A percentile compares a stretch with the other conserved stretches of the same genome.
These are phyloP conservation scores for Pseudogymnoascus sp. DNA, from an alignment of 2,329 filamentous ascomycete species.

Conservation along the genomic window DNA sequence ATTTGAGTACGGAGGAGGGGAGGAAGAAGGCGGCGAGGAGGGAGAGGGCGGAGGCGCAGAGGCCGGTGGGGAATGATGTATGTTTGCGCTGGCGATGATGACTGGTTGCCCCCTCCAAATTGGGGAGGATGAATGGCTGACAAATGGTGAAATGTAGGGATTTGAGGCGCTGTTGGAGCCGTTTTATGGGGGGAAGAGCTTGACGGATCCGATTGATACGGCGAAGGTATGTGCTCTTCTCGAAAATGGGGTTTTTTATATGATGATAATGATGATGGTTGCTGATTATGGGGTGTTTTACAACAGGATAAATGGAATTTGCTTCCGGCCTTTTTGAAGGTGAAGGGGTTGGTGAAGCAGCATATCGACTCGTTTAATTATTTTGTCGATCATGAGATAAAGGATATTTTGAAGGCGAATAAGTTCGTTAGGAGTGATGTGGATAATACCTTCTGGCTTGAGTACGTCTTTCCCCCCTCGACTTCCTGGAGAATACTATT, in stretches of 20 bases:
- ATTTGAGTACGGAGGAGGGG: background rate
- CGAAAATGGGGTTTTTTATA: constrained; percentile 9
- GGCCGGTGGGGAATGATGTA: background rate
- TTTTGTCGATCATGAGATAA: constrained; percentile 93
- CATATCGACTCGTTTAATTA: constrained; percentile 90
- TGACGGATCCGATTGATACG: constrained; percentile 64
- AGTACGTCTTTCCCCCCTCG: constrained; percentile 36
- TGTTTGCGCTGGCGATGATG: background rate
- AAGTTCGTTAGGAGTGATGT: constrained; percentile 84
- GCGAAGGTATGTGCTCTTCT: constrained; percentile 34
- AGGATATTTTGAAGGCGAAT: constrained; percentile 92
- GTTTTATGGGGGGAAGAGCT: constrained; percentile 61
- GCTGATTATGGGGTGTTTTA: constrained; percentile 35
- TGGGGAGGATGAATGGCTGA: background rate
- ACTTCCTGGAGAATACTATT: background rate
- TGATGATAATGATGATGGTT: background rate
- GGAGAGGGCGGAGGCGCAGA: background rate
- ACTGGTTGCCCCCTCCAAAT: background rate
- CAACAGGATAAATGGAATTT: constrained; percentile 94
- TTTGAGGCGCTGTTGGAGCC: constrained; percentile 62
- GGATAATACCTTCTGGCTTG: constrained; percentile 86
- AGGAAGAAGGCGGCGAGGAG: background rate
- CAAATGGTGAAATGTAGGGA: constrained; percentile 26
- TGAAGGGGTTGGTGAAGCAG: constrained; percentile 93
- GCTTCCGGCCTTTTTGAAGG: constrained; percentile 92